Evolutionary conservation across 495 filamentous ascomycete species (phyloP), one percentile per base, ranked within the genome.

Genomic region (Trichoderma reesei): DNA sequence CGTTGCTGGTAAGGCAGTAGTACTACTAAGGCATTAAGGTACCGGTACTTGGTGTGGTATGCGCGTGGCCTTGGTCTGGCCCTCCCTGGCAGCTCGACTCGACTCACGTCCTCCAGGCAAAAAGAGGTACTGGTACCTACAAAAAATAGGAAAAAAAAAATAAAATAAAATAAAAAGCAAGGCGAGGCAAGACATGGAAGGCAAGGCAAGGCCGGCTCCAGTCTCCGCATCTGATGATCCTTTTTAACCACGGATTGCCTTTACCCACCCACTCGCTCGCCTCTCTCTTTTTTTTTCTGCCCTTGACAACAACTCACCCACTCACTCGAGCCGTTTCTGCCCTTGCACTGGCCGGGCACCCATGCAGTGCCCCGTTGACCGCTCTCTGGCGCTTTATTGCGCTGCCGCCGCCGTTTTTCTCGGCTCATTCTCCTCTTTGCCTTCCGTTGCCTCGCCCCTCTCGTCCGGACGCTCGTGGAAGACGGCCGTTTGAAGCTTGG

Each of bases 281-380:
- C 16, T n/a, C 16, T 46, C 3, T n/a, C 42, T 14, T n/a, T 26
- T 26, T 26, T 26, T 26, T 26, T 26, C 1, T 26, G 26, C 26
- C 26, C 26, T 26, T 26, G 26, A 34, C 51, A 56, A 56, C 51
- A 56, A 56, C 51, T 56, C 51, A 56, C 13, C 51, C 26, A 26
- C 26, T 26, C 26, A 26, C 26, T 26, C 26, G 26, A 26, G 26
- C 26, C 26, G 26, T 26, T 26, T 36, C 51, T 56, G 51, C 51
- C 51, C 51, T 56, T 56, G 51, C 51, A 56, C 51, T 56, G 51
- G 51, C 51, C 51, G 51, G 51, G 51, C 51, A 56, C 51, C 51
- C 51, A 56, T 56, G 51, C 51, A 56, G 51, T 13, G 51, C 51
- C 51, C 51, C 51, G 51, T 56, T 56, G 51, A 56, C 51, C 51